A percentile compares a stretch with the other conserved stretches of the same genome.
Evolutionary conservation across 2,329 filamentous ascomycete species (phyloP).

Genomic region (Arthrobotrys pseudoclavata): DNA sequence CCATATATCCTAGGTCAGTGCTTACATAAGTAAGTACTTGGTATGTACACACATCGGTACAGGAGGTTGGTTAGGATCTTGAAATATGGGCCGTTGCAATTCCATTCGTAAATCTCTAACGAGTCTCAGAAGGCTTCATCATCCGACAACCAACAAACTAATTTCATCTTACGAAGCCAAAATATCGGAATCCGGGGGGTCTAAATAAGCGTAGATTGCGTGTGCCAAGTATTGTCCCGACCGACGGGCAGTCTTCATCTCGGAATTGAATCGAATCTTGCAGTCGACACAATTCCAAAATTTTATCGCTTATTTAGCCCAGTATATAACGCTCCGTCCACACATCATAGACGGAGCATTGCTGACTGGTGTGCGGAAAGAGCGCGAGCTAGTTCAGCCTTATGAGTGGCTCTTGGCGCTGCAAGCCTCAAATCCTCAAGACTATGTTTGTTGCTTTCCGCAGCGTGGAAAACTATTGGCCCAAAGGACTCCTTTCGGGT

Average conservation of each 20-base stretch:
- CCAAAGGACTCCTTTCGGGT: slow-evolving; percentile 32
- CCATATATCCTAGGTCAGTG: too few species aligned
- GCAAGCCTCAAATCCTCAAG: slow-evolving; percentile 33
- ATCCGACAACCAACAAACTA: neutral
- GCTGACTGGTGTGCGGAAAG: slow-evolving; percentile 19
- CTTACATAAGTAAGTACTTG: too few species aligned
- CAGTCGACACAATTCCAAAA: neutral
- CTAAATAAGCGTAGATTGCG: neutral
- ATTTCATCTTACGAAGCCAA: neutral
- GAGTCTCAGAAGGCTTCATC: slow-evolving; percentile 1
- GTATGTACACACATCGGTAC: too few species aligned
- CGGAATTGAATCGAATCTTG: neutral
- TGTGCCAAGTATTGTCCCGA: slow-evolving; percentile 30
- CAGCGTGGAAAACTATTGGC: neutral
- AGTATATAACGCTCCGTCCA: slow-evolving; percentile 43
- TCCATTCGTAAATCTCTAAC: neutral
- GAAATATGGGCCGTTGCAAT: too few species aligned
- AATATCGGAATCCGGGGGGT: slow-evolving; percentile 1
- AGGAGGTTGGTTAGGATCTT: too few species aligned
- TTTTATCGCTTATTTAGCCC: neutral
- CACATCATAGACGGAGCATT: slow-evolving; percentile 46
- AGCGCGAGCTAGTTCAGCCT: slow-evolving; percentile 33
- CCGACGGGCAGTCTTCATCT: slow-evolving; percentile 20
- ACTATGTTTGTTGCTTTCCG: slow-evolving; percentile 8
- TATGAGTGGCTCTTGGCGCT: slow-evolving; percentile 33